These are phyloP conservation scores for Xenosphaeropsis pyriputrescens DNA, from an alignment of 2,329 filamentous ascomycete species.

Conservation along the genomic window DNA sequence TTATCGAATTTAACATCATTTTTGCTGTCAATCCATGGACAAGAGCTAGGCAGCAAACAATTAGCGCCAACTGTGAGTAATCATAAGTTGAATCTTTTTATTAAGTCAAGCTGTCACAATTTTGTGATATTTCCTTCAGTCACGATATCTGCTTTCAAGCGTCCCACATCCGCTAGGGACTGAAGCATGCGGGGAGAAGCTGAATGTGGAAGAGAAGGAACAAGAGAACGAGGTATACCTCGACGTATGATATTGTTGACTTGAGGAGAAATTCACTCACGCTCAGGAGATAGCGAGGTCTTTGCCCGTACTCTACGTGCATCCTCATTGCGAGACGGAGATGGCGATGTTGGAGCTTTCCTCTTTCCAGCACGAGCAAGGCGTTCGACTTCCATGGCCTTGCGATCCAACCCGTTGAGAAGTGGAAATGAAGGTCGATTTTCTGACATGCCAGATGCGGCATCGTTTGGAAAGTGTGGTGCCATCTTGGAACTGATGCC, in stretches of 20 bases:
- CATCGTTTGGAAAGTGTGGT: neutral
- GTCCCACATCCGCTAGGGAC: too few species aligned
- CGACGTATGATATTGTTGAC: too few species aligned
- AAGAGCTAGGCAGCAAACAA: neutral
- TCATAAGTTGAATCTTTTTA: neutral
- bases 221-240: too few species aligned
- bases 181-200: too few species aligned
- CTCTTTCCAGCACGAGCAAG: slow-evolving; percentile 38
- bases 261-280: slow-evolving; percentile 1
- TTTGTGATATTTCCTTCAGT: neutral
- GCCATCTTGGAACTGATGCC: neutral
- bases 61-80: neutral
- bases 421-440: neutral
- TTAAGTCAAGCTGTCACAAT: neutral
- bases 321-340: slow-evolving; percentile 1
- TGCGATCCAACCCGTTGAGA: slow-evolving; percentile 42
- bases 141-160: too few species aligned
- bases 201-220: too few species aligned
- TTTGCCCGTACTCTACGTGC: slow-evolving; percentile 3
- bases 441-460: neutral
- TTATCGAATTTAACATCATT: neutral
- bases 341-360: slow-evolving; percentile 18
- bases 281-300: neutral
- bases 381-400: slow-evolving; percentile 74
- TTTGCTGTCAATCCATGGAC: neutral